Evolutionary conservation across 2,329 filamentous ascomycete species (phyloP), one percentile per base, ranked within the genome.

Genomic region (Chrysosporium queenslandicum): DNA sequence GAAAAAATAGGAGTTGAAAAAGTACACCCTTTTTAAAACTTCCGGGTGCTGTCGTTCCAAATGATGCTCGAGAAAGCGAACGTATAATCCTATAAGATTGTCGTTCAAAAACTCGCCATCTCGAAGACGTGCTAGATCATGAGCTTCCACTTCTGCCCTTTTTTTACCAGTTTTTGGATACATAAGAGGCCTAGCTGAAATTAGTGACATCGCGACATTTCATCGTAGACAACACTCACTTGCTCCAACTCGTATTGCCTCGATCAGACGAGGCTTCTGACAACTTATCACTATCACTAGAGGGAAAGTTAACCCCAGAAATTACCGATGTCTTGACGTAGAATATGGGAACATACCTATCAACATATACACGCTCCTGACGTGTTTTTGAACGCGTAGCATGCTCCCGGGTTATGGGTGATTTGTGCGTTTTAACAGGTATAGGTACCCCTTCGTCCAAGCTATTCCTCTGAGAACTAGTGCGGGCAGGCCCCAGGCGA

Each of bases 1-100:
- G 63, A 86, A 97, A 68, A 97, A 96, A 68, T 88, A 95, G 0
- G 87, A 92, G 65, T 90, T 97, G 73, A 94, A 91, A 59, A 95
- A 86, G 65, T 94, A 87, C 2, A 94, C 81, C 48, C 81, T 80
- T 54, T 80, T 73, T 0, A 81, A 71, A 3, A 82, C 60, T 42
- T 80, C 72, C 0, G 79, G 76, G 1, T 76, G 73, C 9, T 76
- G 71, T 36, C 72, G 67, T 57, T 81, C 76, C 32, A 85, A 66
- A 39, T 77, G 69, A 53, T 77, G 71, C 62, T 90, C 82, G 4
- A 91, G 71, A 59, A 82, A 86, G 27, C 85, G 82, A 52, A 95
- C 74, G 63, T 94, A 95, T 64, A 96, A 96, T 47, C 80, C 82
- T 59, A 98, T 86, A 25, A 98, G 72, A 62, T 88, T 95, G 70